Evolutionary conservation across 1,284 basidiomycete genomes (phyloP).

Genomic region (Trichosporon faecale): DNA sequence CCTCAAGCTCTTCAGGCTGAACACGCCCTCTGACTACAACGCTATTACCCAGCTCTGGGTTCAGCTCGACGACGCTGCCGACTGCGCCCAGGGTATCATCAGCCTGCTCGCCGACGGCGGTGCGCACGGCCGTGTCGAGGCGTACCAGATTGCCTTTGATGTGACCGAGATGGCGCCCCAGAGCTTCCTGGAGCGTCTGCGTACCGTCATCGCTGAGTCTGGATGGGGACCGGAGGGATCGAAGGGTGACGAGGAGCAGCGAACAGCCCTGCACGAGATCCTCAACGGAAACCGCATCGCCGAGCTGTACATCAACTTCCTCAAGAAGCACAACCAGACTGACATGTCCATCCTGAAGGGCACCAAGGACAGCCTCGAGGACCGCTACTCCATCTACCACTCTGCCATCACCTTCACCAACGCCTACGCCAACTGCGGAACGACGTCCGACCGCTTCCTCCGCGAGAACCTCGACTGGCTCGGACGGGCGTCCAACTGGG

Average conservation of each 20-base stretch:
- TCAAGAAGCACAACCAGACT: slow-evolving; percentile 87
- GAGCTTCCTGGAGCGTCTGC: slow-evolving; percentile 76
- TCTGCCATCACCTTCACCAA: slow-evolving; percentile 91
- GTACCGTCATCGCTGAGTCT: slow-evolving; percentile 36
- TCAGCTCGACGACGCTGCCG: slow-evolving; percentile 70
- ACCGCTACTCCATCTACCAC: slow-evolving; percentile 92
- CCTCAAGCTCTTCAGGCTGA: slow-evolving; percentile 74
- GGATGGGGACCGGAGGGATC: slow-evolving; percentile 36
- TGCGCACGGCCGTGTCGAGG: slow-evolving; percentile 61
- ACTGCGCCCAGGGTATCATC: slow-evolving; percentile 51
- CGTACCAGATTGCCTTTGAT: slow-evolving; percentile 92
- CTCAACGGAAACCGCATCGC: slow-evolving; percentile 84
- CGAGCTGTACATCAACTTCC: slow-evolving; percentile 86
- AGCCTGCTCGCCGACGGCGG: slow-evolving; percentile 46
- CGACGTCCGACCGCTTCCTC: slow-evolving; percentile 86
- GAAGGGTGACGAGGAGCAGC: slow-evolving; percentile 63
- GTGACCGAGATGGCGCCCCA: slow-evolving; percentile 87
- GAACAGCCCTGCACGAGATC: slow-evolving; percentile 55
- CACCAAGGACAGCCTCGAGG: slow-evolving; percentile 85
- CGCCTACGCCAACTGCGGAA: slow-evolving; percentile 93
- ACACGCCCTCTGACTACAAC: slow-evolving; percentile 66
- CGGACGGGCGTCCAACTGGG: slow-evolving; percentile 89
- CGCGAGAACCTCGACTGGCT: slow-evolving; percentile 95
- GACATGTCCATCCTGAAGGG: slow-evolving; percentile 86
- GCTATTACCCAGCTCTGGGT: slow-evolving; percentile 81